Percentiles rank a stretch among this genome's conserved stretches.
These are phyloP conservation scores for Sinapis alba DNA, from an alignment of 441 rosid species.

Conservation along the genomic window DNA sequence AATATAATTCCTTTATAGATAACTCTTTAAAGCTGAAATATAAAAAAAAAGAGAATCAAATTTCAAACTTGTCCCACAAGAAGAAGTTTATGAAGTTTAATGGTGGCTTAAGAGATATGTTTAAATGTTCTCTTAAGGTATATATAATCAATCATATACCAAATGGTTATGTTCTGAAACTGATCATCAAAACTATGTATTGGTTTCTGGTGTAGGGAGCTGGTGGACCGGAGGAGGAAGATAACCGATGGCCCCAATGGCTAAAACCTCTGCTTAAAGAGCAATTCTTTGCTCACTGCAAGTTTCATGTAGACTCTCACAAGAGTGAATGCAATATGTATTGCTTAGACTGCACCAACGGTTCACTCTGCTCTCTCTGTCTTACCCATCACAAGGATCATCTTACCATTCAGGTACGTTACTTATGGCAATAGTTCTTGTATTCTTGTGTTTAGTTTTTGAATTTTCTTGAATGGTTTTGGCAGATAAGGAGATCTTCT, in stretches of 20 bases:
- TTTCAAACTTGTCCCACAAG: constrained; percentile 18
- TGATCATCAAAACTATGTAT: not conserved
- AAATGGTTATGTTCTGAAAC: constrained; percentile 12
- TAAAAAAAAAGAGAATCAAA: not conserved
- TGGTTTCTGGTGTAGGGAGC: constrained; percentile 50
- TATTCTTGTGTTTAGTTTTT: not conserved
- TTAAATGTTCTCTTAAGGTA: constrained; percentile 25
- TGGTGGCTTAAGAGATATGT: constrained; percentile 19
- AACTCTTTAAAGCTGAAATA: not conserved
- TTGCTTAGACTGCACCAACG: constrained; percentile 83
- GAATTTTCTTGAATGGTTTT: constrained; percentile 16
- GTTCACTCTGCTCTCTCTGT: constrained; percentile 83
- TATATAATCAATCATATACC: not conserved
- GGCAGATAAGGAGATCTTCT: constrained; percentile 94
- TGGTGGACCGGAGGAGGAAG: constrained; percentile 81
- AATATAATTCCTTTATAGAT: not conserved
- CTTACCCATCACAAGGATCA: constrained; percentile 77
- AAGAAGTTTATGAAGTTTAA: constrained; percentile 1
- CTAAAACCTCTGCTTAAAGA: constrained; percentile 74
- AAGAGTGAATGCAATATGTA: constrained; percentile 97
- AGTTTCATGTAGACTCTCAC: constrained; percentile 81
- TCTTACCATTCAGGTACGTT: constrained; percentile 72
- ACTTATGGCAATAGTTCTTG: not conserved
- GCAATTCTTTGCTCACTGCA: constrained; percentile 84
- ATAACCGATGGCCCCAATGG: constrained; percentile 82